phyloP scores from a whole-genome alignment of 225 moss, liverwort and hornwort genomes.

The Rhytidiadelphus loreus region DNA sequence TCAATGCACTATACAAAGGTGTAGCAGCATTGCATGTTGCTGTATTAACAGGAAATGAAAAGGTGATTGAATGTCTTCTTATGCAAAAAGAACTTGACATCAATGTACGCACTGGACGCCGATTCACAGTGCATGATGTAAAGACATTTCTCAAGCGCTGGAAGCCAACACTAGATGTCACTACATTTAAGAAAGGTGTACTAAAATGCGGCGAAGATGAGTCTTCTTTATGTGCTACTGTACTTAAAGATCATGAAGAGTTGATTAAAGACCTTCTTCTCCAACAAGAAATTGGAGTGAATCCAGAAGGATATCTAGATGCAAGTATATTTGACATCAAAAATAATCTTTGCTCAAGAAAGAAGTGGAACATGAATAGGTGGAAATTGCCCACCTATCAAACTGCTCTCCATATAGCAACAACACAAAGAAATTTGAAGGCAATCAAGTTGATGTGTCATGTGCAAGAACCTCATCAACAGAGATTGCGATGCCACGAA shows the following conservation, averaged over 20 bases:
- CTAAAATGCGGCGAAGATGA: no score
- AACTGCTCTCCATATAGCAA: background rate
- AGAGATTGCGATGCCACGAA: background rate
- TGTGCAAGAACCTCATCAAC: accelerated
- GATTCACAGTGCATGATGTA: accelerated
- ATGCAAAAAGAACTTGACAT: accelerated
- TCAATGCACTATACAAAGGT: background rate
- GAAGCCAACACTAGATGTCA: no score
- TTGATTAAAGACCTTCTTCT: background rate
- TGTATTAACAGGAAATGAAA: background rate
- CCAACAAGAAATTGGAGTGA: background rate
- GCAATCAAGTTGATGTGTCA: background rate
- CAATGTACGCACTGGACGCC: background rate
- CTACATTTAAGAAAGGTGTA: no score
- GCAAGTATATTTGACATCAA: no score
- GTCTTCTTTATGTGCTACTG: accelerated
- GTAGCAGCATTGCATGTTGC: background rate
- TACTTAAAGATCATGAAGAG: background rate
- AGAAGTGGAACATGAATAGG: background rate
- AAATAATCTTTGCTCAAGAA: no score
- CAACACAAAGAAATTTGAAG: accelerated
- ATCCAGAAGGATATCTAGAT: no score
- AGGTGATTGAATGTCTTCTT: background rate
- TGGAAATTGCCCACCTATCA: background rate
- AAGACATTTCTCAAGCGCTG: no score